Conservation (phyloP, 768 basidiomycete species). For the Boletus tomentosulus region DNA sequence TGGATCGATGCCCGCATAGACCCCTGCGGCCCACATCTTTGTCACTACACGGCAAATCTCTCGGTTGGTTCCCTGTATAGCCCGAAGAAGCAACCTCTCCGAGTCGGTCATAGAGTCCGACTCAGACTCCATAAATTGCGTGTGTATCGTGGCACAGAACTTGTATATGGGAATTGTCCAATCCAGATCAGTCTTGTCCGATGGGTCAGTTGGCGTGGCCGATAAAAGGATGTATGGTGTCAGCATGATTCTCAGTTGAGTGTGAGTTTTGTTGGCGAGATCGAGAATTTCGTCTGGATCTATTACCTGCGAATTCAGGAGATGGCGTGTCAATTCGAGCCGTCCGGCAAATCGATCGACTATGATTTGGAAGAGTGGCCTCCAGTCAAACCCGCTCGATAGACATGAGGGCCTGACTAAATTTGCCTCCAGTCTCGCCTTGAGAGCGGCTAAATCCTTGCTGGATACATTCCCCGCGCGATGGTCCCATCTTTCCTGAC, state of each 20-base stretch:
- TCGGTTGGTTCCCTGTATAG: neutral
- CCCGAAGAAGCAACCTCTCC: neutral
- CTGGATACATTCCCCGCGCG: neutral
- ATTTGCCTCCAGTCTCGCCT: too few relatives aligned
- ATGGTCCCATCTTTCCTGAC: neutral
- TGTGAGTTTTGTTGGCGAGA: too few relatives aligned
- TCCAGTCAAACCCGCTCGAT: neutral
- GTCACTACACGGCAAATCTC: too few relatives aligned
- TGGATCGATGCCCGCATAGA: too few relatives aligned
- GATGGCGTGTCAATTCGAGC: neutral
- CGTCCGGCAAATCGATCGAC: neutral
- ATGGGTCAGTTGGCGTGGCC: neutral
- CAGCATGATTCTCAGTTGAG: neutral
- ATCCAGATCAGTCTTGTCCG: neutral
- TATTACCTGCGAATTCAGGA: neutral
- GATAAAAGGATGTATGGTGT: neutral
- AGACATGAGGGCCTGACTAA: too few relatives aligned
- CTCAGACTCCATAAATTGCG: neutral
- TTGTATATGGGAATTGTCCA: neutral
- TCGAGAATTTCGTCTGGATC: neutral
- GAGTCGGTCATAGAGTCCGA: neutral
- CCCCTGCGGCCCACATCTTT: too few relatives aligned
- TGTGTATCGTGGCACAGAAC: neutral
- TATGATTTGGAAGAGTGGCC: neutral
- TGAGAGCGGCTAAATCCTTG: too few relatives aligned